Base-by-base conservation (phyloP, 148 eudicot species). In the Fallopia convolvulus region DNA sequence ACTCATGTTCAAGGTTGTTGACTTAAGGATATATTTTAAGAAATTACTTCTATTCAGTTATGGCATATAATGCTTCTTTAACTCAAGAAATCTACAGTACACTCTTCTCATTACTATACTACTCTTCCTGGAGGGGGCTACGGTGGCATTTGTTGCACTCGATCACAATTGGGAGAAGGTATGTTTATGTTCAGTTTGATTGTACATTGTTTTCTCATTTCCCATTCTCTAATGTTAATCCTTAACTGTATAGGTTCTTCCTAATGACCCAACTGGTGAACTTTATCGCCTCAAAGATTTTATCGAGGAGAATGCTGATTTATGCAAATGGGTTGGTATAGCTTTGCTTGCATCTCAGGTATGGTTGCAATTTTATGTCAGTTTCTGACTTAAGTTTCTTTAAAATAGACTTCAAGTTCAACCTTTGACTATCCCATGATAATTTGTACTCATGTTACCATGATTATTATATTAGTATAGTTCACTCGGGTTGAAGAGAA, bases 131-230 rank as follows among this genome's bases (percentile, higher is more conserved):
- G 97, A 92, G 84, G 91, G 79, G 72, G 83, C 88, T 83, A 75
- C 85, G 74, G 94, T 85, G 70, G 84, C 86, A 74, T 90, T 86
- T 84, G 83, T 92, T 74, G 89, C 83, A 40, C 49, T 88, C 72
- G 94, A 90, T 85, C 90, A 63, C 44, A 83, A 78, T 11, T 92
- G 97, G 97, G 87, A 89, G 71, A 86, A 86, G 88, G 97, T 89
- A 55, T 75, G 83, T 72, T 82, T 52, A 40, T 39, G 58, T 52
- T 70, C 58, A 71, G 42, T 46, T 13, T 71, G 46, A 12, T 20
- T 61, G 32, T 63, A 20, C 26, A 55, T 26, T 36, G 47, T 32
- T 32, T 74, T 14, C 71, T 10, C 47, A 50, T 42, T n/a, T n/a
- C n/a, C n/a, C n/a, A n/a, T 33, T 49, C 14, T 52, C 77, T n/a